Evolutionary conservation across 2,329 filamentous ascomycete genomes (phyloP), one percentile per base, ranked within the genome.

Genomic region (Colletotrichum zoysiae): DNA sequence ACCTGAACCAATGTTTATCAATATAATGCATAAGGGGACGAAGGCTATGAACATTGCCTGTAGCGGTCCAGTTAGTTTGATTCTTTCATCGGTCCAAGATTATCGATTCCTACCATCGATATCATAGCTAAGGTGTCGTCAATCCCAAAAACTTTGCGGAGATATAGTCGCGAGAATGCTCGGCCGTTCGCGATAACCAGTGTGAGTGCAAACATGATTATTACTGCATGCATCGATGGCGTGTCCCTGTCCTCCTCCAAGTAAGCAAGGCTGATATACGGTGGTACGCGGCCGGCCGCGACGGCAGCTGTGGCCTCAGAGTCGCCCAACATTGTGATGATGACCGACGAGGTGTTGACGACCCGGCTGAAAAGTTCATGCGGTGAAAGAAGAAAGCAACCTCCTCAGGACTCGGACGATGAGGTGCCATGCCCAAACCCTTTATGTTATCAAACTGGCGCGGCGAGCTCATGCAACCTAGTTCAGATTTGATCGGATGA

Each of bases 1-100:
- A 12, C 86, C 86, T 4, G 84, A 86, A 30, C 86, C 86, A 16
- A 87, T 74, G 3, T 82, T 73, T 74, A 87, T 87, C 56, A 87
- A 78, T 40, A 81, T 73, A 55, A 86, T 79, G 74, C 78, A 79
- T 12, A 87, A 76, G 5, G 78, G 82, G 33, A 84, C 81, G 56
- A 87, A 86, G 30, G 80, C 75, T 18, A 86, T 81, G 51, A 84
- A 76, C 16, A 79, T 70, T 4, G 30, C 48, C 70, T 73, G 51
- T 2, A 5, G 8, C 80, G 83, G 62, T 2, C 5, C 16, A 16
- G 51, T 68, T 12, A 56, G 26, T 1, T n/a, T 9, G 4, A 2
- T 1, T 23, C 2, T 5, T 26, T 26, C 2, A 44, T 38, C 50
- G 38, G 11, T 0, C 9, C 20, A 18, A 11, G 18, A 33, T 12